Conservation (phyloP, 139 green algal species). For the Chlamydomonas sp. region DNA sequence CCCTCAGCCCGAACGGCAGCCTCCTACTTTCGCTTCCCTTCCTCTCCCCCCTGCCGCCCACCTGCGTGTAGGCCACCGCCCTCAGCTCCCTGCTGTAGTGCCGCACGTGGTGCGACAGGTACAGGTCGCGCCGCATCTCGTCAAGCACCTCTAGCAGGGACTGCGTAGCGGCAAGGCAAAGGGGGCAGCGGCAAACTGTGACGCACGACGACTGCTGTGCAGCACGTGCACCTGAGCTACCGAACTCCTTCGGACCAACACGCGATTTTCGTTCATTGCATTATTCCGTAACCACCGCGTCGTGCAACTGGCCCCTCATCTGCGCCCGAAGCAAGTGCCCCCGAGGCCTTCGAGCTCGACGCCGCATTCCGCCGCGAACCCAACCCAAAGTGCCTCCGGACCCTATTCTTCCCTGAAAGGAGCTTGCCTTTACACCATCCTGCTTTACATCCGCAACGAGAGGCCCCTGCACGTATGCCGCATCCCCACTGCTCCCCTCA, state of each 20-base stretch:
- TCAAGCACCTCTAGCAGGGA: conserved; percentile 77
- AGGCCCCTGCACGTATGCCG: background rate
- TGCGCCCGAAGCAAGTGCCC: too few species aligned
- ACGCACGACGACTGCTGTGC: too few species aligned
- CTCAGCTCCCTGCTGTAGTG: conserved; percentile 95
- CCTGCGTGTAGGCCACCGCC: conserved; percentile 90
- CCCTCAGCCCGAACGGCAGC: background rate
- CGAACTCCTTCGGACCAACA: background rate
- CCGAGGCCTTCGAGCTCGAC: too few species aligned
- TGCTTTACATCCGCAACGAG: background rate
- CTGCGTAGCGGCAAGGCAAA: conserved; percentile 39
- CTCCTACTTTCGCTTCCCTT: background rate
- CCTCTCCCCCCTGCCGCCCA: conserved; percentile 13
- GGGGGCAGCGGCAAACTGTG: background rate
- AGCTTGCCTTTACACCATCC: background rate
- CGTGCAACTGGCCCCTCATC: background rate
- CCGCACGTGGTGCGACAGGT: conserved; percentile 87
- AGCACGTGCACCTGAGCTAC: too few species aligned
- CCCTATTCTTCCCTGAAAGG: too few species aligned
- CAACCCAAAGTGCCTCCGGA: background rate
- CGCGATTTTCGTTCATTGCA: background rate
- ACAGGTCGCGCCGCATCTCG: conserved; percentile 76
- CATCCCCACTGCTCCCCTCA: conserved; percentile 8
- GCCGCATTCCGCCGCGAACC: too few species aligned
- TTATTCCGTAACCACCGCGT: background rate